Conservation (phyloP, 306 rosid genomes). For the Betula pendula region DNA sequence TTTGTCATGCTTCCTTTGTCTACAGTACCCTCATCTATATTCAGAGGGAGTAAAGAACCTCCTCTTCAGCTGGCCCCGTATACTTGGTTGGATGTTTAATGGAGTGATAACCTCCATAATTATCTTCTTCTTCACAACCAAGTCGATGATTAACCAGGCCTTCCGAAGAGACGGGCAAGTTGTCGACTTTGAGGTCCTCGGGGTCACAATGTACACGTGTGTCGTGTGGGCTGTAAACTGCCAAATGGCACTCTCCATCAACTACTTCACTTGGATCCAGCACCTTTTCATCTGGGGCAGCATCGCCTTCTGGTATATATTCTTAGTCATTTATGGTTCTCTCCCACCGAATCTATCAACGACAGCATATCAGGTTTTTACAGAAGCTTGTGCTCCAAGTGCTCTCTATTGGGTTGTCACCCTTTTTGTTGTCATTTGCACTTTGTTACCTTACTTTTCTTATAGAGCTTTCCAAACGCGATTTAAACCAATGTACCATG, state of each 20-base stretch:
- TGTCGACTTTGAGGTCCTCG: constrained; percentile 64
- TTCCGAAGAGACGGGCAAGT: constrained; percentile 68
- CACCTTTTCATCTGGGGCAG: constrained; percentile 92
- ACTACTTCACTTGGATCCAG: constrained; percentile 95
- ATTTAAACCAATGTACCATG: constrained; percentile 76
- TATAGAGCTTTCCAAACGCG: constrained; percentile 77
- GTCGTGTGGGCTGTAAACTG: constrained; percentile 87
- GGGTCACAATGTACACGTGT: constrained; percentile 72
- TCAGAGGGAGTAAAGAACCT: constrained; percentile 70
- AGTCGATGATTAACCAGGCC: constrained; percentile 54
- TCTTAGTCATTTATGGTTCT: constrained; percentile 61
- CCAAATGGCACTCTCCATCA: constrained; percentile 85
- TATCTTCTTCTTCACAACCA: constrained; percentile 69
- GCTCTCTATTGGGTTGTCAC: constrained; percentile 69
- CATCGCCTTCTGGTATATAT: constrained; percentile 70
- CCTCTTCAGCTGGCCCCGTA: constrained; percentile 85
- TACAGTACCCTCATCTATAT: constrained; percentile 68
- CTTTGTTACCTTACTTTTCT: constrained; percentile 68
- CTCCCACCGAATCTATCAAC: constrained; percentile 60
- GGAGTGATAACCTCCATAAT: constrained; percentile 70
- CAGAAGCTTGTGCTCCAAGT: constrained; percentile 79
- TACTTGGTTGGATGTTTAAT: constrained; percentile 77
- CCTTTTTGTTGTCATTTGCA: constrained; percentile 53
- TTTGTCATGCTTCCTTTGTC: constrained; percentile 19
- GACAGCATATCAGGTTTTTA: constrained; percentile 74